These are phyloP conservation scores for Omphalea diandra DNA, from an alignment of 441 rosid species.

Conservation along the genomic window DNA sequence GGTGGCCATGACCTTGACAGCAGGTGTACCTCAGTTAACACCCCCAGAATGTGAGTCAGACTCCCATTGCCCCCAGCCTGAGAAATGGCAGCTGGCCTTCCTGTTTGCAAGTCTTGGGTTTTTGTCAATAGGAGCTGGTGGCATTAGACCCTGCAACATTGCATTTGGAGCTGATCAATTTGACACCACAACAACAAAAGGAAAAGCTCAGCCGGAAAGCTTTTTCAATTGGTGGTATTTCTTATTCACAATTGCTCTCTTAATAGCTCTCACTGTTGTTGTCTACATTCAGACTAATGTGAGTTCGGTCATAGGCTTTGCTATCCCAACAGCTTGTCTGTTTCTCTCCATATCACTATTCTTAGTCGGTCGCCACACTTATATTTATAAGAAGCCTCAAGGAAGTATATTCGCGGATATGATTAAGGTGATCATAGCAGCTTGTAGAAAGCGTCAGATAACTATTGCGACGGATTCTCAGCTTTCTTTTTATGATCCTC, in stretches of 20 bases:
- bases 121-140: constrained; percentile 56
- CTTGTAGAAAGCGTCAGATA: constrained; percentile 28
- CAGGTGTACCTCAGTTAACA: constrained; percentile 23
- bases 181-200: constrained; percentile 38
- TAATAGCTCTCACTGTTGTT: too few species aligned
- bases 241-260: constrained; percentile 48
- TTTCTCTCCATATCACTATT: constrained; percentile 35
- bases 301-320: constrained; percentile 52
- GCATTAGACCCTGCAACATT: constrained; percentile 64
- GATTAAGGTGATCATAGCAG: constrained; percentile 42
- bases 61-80: constrained; percentile 28
- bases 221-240: constrained; percentile 79
- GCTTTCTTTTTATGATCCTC: constrained; percentile 37
- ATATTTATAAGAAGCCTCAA: constrained; percentile 36
- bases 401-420: constrained; percentile 47
- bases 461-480: not conserved
- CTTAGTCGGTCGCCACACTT: constrained; percentile 36
- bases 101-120: too few species aligned
- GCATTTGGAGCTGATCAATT: too few species aligned
- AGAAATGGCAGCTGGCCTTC: constrained; percentile 42
- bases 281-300: too few species aligned
- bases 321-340: constrained; percentile 43
- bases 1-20: constrained; percentile 47
- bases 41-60: not conserved
- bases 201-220: constrained; percentile 39